Evolutionary conservation across 805 yeast genomes (phyloP).

Genomic region (Zygoascus tannicola): DNA sequence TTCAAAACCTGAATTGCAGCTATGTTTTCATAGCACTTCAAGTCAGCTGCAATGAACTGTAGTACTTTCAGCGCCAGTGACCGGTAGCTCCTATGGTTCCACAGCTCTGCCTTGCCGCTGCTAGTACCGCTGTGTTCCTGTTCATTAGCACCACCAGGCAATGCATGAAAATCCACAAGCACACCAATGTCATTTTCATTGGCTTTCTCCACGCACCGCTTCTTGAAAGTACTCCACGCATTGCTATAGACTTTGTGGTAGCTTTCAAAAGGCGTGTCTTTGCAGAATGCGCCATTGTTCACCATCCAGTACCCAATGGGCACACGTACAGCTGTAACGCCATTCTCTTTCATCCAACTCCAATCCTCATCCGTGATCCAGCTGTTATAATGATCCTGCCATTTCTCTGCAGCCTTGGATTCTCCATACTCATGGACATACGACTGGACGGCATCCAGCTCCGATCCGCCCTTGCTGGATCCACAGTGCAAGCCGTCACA

Average conservation of each 20-base stretch:
- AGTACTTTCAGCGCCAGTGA: constrained; percentile 42
- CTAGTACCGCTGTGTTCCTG: constrained; percentile 75
- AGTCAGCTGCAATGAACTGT: constrained; percentile 53
- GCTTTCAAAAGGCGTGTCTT: constrained; percentile 53
- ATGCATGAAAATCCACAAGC: constrained; percentile 74
- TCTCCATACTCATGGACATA: constrained; percentile 41
- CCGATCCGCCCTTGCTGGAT: constrained; percentile 45
- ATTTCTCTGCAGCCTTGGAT: constrained; percentile 42
- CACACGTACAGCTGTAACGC: constrained; percentile 72
- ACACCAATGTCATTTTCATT: constrained; percentile 55
- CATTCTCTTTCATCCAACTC: constrained; percentile 57
- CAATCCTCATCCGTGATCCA: constrained; percentile 67
- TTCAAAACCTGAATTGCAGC: constrained; percentile 80
- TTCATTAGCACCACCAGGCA: constrained; percentile 89
- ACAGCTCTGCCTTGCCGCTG: constrained; percentile 52
- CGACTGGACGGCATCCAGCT: constrained; percentile 59
- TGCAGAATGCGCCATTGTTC: constrained; percentile 48
- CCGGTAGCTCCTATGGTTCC: constrained; percentile 35
- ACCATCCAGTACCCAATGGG: constrained; percentile 92
- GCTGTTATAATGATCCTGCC: constrained; percentile 54
- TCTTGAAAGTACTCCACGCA: constrained; percentile 61
- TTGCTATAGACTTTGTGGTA: constrained; percentile 49
- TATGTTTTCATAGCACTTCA: constrained; percentile 52
- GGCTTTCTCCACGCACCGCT: constrained; percentile 50
- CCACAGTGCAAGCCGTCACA: constrained; percentile 39